These are phyloP conservation scores for Diphasiastrum complanatum DNA, from an alignment of 83 land plant genomes.

Conservation along the genomic window DNA sequence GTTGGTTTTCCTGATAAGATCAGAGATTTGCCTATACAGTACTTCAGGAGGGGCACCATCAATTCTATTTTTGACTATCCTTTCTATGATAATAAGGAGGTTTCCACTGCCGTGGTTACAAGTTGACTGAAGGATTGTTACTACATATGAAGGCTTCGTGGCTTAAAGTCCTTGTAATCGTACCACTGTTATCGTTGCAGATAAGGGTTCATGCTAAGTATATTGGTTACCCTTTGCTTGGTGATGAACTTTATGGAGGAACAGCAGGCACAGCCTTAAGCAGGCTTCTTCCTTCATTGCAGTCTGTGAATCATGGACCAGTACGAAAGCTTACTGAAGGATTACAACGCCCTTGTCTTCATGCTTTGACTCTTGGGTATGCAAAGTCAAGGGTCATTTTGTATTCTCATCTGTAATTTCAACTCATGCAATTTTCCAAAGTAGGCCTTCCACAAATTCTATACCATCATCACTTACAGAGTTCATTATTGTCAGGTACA, in stretches of 20 bases:
- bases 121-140: no score
- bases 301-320: conserved; percentile 33
- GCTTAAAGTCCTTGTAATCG: background rate
- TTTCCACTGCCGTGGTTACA: no score
- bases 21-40: no score
- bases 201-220: conserved; percentile 94
- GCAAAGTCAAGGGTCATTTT: background rate
- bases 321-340: conserved; percentile 40
- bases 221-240: conserved; percentile 75
- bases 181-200: conserved; percentile 31
- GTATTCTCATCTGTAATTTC: background rate
- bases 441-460: no score
- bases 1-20: no score
- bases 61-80: no score
- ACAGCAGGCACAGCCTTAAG: conserved; percentile 66
- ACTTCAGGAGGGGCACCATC: no score
- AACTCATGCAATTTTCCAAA: no score
- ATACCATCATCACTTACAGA: background rate
- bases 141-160: no score
- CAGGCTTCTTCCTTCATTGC: conserved; percentile 40
- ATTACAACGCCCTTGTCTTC: conserved; percentile 79
- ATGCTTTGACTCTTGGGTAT: conserved; percentile 86
- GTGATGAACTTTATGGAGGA: conserved; percentile 94
- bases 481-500: conserved; percentile 45
- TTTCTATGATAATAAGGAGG: no score